These are phyloP conservation scores for Thalassiosira livingstoniorum DNA, from an alignment of 352 stramenopile species.

Conservation along the genomic window DNA sequence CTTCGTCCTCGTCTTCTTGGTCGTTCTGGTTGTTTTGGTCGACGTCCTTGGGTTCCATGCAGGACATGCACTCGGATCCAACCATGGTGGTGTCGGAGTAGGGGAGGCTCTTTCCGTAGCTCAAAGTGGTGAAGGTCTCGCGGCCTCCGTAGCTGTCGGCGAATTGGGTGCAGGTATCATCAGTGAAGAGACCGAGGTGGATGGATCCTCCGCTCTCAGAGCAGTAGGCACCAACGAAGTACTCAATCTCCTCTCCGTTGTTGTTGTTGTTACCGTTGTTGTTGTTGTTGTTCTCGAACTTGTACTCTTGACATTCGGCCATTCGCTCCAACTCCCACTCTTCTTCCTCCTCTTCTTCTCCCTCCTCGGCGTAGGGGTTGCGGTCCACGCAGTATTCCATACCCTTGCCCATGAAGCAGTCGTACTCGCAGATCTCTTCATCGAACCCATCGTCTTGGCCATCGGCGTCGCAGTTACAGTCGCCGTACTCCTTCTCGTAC, in stretches of 20 bases:
- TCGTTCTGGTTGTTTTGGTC: constrained; percentile 74
- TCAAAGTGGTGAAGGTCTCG: constrained; percentile 58
- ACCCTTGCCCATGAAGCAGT: constrained; percentile 70
- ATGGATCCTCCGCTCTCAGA: constrained; percentile 75
- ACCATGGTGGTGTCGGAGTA: constrained; percentile 70
- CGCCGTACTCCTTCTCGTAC: constrained; percentile 55
- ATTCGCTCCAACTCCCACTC: constrained; percentile 52
- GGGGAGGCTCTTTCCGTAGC: constrained; percentile 65
- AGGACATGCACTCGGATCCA: constrained; percentile 76
- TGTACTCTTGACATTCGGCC: constrained; percentile 41
- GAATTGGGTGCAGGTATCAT: constrained; percentile 76
- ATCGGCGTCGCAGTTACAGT: constrained; percentile 58
- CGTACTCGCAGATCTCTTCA: constrained; percentile 58
- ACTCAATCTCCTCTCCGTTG: constrained; percentile 59
- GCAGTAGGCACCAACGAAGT: constrained; percentile 84
- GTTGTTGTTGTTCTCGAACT: constrained; percentile 56
- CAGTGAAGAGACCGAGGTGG: constrained; percentile 79
- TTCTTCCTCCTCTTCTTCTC: constrained; percentile 54
- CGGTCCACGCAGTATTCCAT: constrained; percentile 67
- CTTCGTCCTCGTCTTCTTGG: constrained; percentile 66
- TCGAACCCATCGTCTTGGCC: constrained; percentile 55
- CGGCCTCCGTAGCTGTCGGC: constrained; percentile 64
- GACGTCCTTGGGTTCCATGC: constrained; percentile 68
- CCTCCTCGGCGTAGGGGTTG: constrained; percentile 71
- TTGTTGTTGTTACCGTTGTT: constrained; percentile 41